Evolutionary conservation across 768 basidiomycete genomes (phyloP).

Genomic region (Phanerochaete carnosa): DNA sequence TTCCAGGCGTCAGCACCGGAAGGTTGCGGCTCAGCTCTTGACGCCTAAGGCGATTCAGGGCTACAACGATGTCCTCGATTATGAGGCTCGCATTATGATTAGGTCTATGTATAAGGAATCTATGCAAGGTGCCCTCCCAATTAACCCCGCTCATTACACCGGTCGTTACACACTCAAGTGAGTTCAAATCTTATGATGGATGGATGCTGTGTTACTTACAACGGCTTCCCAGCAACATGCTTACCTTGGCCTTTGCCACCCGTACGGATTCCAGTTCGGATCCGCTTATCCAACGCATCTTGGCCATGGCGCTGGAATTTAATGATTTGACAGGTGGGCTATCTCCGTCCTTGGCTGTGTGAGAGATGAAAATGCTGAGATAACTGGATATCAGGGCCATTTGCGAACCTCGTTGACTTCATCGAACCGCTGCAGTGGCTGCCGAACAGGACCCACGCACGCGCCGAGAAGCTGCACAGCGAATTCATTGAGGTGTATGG

Average conservation of each 20-base stretch:
- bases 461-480: constrained; percentile 29
- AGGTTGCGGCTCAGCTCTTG: constrained; percentile 34
- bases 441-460: constrained; percentile 34
- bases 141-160: constrained; percentile 38
- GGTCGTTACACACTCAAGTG: constrained; percentile 33
- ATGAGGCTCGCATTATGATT: constrained; percentile 37
- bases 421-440: constrained; percentile 38
- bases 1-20: constrained; percentile 39
- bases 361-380: not conserved
- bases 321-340: constrained; percentile 31
- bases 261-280: constrained; percentile 38
- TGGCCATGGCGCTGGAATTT: constrained; percentile 40
- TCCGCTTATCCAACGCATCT: constrained; percentile 33
- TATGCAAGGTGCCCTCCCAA: constrained; percentile 28
- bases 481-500: constrained; percentile 30
- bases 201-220: constrained; percentile 1
- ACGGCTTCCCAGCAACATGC: constrained; percentile 37
- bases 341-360: not conserved
- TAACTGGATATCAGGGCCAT: constrained; percentile 28
- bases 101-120: constrained; percentile 33
- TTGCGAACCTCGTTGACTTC: constrained; percentile 45
- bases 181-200: not conserved
- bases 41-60: constrained; percentile 32
- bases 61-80: constrained; percentile 35
- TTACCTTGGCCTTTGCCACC: constrained; percentile 39